These are phyloP conservation scores for Trichoderma brevicompactum DNA, from an alignment of 2,329 filamentous ascomycete species.

Conservation along the genomic window DNA sequence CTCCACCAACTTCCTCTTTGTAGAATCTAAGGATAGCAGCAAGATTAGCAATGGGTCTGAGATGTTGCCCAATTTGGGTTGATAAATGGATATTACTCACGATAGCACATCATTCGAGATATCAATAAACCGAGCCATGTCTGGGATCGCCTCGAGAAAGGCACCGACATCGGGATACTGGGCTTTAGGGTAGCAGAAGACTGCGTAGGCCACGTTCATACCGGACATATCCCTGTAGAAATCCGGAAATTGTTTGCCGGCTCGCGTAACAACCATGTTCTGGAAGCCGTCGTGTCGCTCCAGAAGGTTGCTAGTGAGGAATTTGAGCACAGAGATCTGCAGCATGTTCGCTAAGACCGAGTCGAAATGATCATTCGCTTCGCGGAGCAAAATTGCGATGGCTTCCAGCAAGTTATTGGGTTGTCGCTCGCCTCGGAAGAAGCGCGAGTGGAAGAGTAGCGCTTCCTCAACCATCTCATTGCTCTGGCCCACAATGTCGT, in stretches of 20 bases:
- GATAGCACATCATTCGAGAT: slow-evolving; percentile 4
- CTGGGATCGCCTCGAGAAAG: slow-evolving; percentile 7
- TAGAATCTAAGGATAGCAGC: not conserved
- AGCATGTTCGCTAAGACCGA: slow-evolving; percentile 5
- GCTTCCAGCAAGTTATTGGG: slow-evolving; percentile 8
- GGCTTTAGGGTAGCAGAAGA: slow-evolving; percentile 14
- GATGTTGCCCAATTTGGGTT: no score
- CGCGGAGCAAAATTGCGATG: slow-evolving; percentile 6
- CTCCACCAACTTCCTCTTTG: slow-evolving; percentile 7
- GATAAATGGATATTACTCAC: not conserved
- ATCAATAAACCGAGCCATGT: slow-evolving; percentile 13
- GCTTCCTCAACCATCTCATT: slow-evolving; percentile 9
- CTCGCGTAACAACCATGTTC: slow-evolving; percentile 15
- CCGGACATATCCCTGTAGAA: slow-evolving; percentile 20
- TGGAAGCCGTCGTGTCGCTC: slow-evolving; percentile 19
- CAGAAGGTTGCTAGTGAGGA: slow-evolving; percentile 11
- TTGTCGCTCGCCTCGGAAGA: slow-evolving; percentile 18
- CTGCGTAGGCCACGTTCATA: slow-evolving; percentile 12
- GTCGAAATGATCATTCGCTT: slow-evolving; percentile 15
- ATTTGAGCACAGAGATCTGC: slow-evolving; percentile 18
- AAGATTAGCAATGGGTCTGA: not conserved
- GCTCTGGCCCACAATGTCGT: slow-evolving; percentile 17
- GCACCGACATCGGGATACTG: slow-evolving; percentile 10
- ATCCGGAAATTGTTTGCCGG: slow-evolving; percentile 20
- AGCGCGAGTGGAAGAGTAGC: slow-evolving; percentile 15